Base-by-base conservation (phyloP, 129 eudicot species). In the Flaveria sonorensis region DNA sequence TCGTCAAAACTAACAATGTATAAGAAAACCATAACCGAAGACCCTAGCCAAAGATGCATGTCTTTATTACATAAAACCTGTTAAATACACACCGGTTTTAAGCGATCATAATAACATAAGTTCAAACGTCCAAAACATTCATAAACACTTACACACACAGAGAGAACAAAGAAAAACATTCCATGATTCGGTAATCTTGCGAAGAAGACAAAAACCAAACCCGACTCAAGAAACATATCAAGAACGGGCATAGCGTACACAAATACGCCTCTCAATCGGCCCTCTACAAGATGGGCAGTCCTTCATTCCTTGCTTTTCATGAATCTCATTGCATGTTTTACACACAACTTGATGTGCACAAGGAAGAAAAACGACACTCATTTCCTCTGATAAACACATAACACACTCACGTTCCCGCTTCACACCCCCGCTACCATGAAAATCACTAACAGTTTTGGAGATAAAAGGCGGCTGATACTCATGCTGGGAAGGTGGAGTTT, bases 291-390 rank as follows among this genome's bases (percentile, higher is more conserved):
- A 95, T 36, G 99, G 99, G 81, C 99, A 95, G 12, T 92, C 99
- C 73, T 89, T 91, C 99, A 95, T 95, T 48, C 97, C 97, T 83
- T 92, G 96, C 81, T 95, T 95, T 75, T 91, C 92, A 23, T 95
- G 99, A 47, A 91, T 89, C 85, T 91, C 95, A 65, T 91, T 95
- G 91, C 99, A 95, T 26, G 80, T 75, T 9, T 74, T 80, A 70
- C 99, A 95, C 42, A 95, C 99, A 65, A 91, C 96, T 80, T 91
- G 97, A 89, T 95, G 99, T 23, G 99, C 97, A 65, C 99, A 95
- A 1, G 99, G 99, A 36, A 95, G 92, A 79, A 95, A 95, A 74
- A 95, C 96, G 15, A 95, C 94, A 0, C 96, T 91, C 94, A 89
- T 95, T 86, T 95, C 99, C 77, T 95, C 97, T 0, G 99, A 86